Percentiles rank a stretch among this genome's conserved stretches.
Evolutionary conservation across 495 filamentous ascomycete species (phyloP).

Genomic region (Mytilinidion resinicola): DNA sequence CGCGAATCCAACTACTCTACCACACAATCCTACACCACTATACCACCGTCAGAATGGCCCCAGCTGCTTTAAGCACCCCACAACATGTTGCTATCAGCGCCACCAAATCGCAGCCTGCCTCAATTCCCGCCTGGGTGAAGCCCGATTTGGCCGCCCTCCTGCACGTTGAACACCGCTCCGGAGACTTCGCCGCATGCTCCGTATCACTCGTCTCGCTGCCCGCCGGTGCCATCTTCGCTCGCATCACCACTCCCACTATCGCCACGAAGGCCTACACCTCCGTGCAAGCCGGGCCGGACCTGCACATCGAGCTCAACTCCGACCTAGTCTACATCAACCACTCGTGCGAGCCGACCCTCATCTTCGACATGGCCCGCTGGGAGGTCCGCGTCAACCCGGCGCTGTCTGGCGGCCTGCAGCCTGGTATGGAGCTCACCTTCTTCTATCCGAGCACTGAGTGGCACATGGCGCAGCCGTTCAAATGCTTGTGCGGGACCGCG

Average conservation of each 20-base stretch:
- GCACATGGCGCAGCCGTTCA: slow-evolving; percentile 67
- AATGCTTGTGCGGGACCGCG: slow-evolving; percentile 52
- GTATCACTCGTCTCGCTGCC: slow-evolving; percentile 56
- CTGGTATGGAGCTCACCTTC: slow-evolving; percentile 64
- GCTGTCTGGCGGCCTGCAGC: slow-evolving; percentile 35
- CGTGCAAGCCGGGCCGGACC: slow-evolving; percentile 56
- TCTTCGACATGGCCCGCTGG: slow-evolving; percentile 64
- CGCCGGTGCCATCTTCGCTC: slow-evolving; percentile 55
- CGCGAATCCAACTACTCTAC: too few relatives aligned
- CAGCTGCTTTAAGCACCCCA: too few relatives aligned
- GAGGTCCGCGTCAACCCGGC: slow-evolving; percentile 48
- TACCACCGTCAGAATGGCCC: too few relatives aligned
- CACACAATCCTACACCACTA: too few relatives aligned
- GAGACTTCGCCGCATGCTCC: slow-evolving; percentile 54
- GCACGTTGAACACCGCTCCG: slow-evolving; percentile 35
- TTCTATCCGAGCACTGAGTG: slow-evolving; percentile 77
- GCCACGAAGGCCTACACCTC: slow-evolving; percentile 56
- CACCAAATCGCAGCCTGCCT: too few relatives aligned
- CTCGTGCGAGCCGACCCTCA: slow-evolving; percentile 60
- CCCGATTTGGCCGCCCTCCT: slow-evolving; percentile 48
- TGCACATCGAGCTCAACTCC: slow-evolving; percentile 67
- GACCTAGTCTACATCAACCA: slow-evolving; percentile 74
- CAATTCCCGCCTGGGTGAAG: slow-evolving; percentile 21
- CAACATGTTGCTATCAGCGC: too few relatives aligned
- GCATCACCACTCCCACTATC: slow-evolving; percentile 44